These are phyloP conservation scores for Coffea humblotiana DNA, from an alignment of 305 asterid species.

Conservation along the genomic window DNA sequence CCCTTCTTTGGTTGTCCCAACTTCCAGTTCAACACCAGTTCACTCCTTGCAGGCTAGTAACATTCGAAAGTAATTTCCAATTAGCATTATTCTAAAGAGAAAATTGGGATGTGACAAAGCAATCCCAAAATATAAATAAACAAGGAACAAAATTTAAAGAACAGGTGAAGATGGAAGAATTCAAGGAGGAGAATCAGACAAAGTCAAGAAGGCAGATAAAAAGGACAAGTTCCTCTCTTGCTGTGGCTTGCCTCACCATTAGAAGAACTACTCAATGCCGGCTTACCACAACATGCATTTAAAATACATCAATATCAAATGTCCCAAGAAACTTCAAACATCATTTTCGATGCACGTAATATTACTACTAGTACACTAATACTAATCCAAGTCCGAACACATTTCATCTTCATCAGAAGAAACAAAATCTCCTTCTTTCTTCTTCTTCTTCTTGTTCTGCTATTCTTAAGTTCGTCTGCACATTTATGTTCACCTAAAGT, in stretches of 20 bases:
- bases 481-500: neutral
- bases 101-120: too few relatives aligned
- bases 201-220: neutral
- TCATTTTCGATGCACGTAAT: neutral
- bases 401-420: neutral
- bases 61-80: neutral
- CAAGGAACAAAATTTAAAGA: neutral
- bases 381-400: neutral
- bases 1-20: too few relatives aligned
- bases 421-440: neutral
- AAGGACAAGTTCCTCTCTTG: neutral
- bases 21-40: too few relatives aligned
- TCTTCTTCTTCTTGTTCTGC: too few relatives aligned
- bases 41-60: too few relatives aligned
- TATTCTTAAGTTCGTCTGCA: neutral
- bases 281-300: neutral
- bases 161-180: neutral
- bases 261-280: neutral
- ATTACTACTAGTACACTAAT: neutral
- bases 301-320: neutral
- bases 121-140: neutral
- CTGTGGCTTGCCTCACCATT: neutral
- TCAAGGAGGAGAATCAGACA: neutral
- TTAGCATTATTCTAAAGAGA: neutral
- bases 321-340: neutral